These are phyloP conservation scores for Spongospora subterranea DNA, from an alignment of 208 protist genomes.

Conservation along the genomic window DNA sequence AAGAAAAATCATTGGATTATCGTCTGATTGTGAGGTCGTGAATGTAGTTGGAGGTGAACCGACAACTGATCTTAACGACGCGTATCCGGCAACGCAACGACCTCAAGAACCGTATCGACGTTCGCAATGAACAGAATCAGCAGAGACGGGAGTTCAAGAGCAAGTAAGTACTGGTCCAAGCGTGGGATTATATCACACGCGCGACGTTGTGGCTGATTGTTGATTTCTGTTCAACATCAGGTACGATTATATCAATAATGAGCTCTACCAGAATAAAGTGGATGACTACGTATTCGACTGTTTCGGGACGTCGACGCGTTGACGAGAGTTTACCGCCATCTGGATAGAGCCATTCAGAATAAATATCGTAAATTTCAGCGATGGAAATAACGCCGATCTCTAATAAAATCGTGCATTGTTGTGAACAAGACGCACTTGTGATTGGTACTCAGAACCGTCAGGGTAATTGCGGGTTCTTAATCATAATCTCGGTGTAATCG, in stretches of 20 bases:
- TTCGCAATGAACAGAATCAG: slow-evolving; percentile 28
- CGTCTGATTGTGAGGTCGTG: neutral
- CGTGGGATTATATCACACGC: neutral
- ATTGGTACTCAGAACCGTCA: too few relatives aligned
- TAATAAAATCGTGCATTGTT: too few relatives aligned
- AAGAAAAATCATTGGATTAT: too few relatives aligned
- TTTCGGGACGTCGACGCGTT: slow-evolving; percentile 50
- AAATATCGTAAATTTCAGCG: too few relatives aligned
- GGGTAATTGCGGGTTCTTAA: too few relatives aligned
- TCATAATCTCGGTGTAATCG: too few relatives aligned
- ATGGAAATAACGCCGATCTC: too few relatives aligned
- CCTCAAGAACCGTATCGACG: neutral
- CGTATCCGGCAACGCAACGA: slow-evolving; percentile 27
- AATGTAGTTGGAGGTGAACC: neutral
- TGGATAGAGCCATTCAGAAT: too few relatives aligned
- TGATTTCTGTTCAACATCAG: neutral
- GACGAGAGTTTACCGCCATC: too few relatives aligned
- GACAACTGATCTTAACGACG: neutral
- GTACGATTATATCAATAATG: slow-evolving; percentile 55
- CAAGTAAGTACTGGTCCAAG: neutral
- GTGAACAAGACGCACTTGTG: too few relatives aligned
- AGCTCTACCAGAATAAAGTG: slow-evolving; percentile 52
- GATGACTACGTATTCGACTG: slow-evolving; percentile 42
- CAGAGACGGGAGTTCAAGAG: slow-evolving; percentile 42
- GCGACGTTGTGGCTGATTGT: neutral